Evolutionary conservation across 2,329 filamentous ascomycete species (phyloP).

Genomic region (Pseudohalonectria lignicola): DNA sequence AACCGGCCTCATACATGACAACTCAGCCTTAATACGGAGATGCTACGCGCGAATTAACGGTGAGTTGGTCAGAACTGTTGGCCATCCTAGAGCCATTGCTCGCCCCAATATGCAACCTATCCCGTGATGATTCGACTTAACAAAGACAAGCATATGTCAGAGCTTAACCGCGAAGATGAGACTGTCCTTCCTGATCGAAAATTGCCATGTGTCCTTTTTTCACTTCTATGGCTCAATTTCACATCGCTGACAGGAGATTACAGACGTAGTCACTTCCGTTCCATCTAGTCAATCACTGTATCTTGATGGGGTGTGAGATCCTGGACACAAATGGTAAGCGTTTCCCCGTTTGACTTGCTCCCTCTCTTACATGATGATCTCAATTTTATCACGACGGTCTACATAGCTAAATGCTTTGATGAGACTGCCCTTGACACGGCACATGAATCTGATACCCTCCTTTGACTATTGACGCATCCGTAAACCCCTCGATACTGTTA

Average conservation of each 20-base stretch:
- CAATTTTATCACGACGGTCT: conserved; percentile 75
- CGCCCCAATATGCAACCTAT: no score
- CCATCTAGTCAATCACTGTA: no score
- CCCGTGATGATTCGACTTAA: conserved; percentile 85
- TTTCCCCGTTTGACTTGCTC: conserved; percentile 18
- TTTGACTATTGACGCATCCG: no score
- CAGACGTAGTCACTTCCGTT: no score
- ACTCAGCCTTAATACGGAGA: no score
- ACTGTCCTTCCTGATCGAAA: conserved; percentile 30
- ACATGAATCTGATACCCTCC: conserved; percentile 6
- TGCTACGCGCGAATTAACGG: no score
- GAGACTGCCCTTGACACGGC: conserved; percentile 73
- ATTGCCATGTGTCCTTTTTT: conserved; percentile 10
- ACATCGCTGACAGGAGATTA: no score
- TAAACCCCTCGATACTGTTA: conserved; percentile 1
- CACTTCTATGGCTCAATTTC: conserved; percentile 19
- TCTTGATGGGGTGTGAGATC: no score
- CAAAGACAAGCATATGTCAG: conserved; percentile 95
- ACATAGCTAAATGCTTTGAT: conserved; percentile 70
- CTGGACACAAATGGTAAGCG: no score
- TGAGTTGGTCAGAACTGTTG: no score
- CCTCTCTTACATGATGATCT: conserved; percentile 53
- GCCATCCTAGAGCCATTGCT: no score
- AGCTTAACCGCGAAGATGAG: conserved; percentile 50
- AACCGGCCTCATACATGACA: no score